A percentile compares a stretch with the other conserved stretches of the same genome.
Conservation (phyloP, 1,284 basidiomycete genomes). For the Cutaneotrichosporon sp. region DNA sequence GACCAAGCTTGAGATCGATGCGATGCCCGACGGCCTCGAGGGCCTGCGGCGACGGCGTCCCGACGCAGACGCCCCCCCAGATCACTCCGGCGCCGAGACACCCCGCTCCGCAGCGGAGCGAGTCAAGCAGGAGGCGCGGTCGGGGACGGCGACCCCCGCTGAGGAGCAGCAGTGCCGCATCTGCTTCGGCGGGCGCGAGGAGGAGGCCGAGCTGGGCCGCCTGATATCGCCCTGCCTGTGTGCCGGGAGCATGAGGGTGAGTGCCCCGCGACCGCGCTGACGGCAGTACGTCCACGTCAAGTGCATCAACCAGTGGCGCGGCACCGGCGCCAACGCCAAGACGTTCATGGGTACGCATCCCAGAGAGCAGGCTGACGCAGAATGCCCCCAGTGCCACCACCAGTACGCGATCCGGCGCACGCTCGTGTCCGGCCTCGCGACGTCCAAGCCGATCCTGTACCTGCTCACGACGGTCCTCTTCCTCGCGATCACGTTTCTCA, state of each 20-base stretch:
- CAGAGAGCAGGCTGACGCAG: conserved; percentile 27
- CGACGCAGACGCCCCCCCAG: not conserved
- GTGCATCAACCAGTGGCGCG: conserved; percentile 53
- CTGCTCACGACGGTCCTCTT: conserved; percentile 43
- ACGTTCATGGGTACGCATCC: conserved; percentile 38
- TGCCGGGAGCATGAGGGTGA: conserved; percentile 49
- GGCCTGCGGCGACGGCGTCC: not conserved
- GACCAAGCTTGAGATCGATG: not conserved
- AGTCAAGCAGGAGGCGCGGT: not conserved
- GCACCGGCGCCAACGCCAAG: conserved; percentile 47
- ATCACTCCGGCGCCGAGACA: not conserved
- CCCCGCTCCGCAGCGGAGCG: not conserved
- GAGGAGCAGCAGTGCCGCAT: conserved; percentile 51
- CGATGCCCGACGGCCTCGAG: not conserved
- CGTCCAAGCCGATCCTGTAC: conserved; percentile 42
- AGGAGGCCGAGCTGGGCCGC: conserved; percentile 43
- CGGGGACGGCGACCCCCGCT: not conserved
- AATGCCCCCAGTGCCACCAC: conserved; percentile 52
- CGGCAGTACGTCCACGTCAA: conserved; percentile 28
- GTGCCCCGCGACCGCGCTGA: conserved; percentile 14
- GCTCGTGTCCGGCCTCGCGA: conserved; percentile 46
- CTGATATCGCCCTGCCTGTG: conserved; percentile 54
- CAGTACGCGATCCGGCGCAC: conserved; percentile 48
- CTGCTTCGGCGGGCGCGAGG: conserved; percentile 47
- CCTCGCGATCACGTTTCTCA: conserved; percentile 32